A percentile compares a stretch with the other conserved stretches of the same genome.
Evolutionary conservation across 164 flowering plant genomes (phyloP).

Genomic region (Tinospora cordifolia): DNA sequence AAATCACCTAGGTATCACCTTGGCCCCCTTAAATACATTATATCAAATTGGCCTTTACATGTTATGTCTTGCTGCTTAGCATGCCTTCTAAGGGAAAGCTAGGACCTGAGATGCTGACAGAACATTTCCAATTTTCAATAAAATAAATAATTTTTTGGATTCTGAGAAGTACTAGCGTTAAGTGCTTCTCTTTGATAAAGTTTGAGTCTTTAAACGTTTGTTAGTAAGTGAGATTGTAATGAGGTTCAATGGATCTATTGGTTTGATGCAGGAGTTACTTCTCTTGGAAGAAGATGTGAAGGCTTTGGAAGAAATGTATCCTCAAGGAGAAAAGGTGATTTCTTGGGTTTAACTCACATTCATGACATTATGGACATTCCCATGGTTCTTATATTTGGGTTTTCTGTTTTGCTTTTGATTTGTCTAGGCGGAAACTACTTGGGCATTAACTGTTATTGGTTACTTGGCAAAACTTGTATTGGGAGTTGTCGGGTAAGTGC

Average conservation of each 20-base stretch:
- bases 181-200: too few species aligned
- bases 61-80: too few species aligned
- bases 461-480: conserved; percentile 81
- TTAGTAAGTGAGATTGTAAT: too few species aligned
- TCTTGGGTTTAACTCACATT: neutral
- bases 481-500: conserved; percentile 69
- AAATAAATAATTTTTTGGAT: too few species aligned
- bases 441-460: conserved; percentile 98
- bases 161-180: too few species aligned
- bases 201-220: too few species aligned
- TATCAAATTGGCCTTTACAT: too few species aligned
- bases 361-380: neutral
- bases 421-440: conserved; percentile 82
- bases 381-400: neutral
- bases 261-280: conserved; percentile 66
- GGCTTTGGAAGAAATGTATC: conserved; percentile 95
- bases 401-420: neutral
- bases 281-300: conserved; percentile 90
- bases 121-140: too few species aligned
- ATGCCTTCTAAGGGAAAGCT: too few species aligned
- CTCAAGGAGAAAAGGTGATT: conserved; percentile 93
- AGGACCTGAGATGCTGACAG: too few species aligned
- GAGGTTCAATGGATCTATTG: neutral
- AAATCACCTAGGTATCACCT: too few species aligned
- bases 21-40: too few species aligned